Evolutionary conservation across 257 asterid species (phyloP).

Genomic region (Solanum sitiens): DNA sequence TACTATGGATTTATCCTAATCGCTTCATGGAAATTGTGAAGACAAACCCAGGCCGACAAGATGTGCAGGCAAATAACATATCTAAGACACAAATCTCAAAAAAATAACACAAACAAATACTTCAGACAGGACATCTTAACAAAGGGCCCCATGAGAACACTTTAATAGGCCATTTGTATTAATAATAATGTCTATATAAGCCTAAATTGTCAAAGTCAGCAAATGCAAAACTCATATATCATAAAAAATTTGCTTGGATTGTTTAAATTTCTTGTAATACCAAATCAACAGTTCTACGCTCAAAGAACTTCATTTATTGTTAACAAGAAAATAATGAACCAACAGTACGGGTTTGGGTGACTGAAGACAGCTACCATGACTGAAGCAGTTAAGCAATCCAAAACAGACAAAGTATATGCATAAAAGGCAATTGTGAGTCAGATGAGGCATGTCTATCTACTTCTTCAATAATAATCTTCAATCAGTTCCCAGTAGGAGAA

Average conservation of each 20-base stretch:
- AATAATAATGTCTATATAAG: not conserved
- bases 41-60: not conserved
- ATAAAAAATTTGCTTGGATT: not conserved
- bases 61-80: not conserved
- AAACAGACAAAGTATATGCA: not conserved
- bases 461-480: not conserved
- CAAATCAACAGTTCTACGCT: not conserved
- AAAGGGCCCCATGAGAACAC: not conserved
- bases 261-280: not conserved
- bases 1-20: not conserved
- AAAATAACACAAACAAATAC: not conserved
- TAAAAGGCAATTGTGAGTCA: not conserved
- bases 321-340: not conserved
- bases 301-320: not conserved
- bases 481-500: not conserved
- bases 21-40: not conserved
- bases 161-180: not conserved
- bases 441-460: not conserved
- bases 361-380: not conserved
- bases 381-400: not conserved
- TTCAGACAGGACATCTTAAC: not conserved
- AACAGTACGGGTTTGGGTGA: not conserved
- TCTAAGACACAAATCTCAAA: not conserved
- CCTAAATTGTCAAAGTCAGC: not conserved
- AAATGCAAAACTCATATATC: not conserved